Conservation (phyloP, 1,284 basidiomycete species). For the Rhodotorula sp. region DNA sequence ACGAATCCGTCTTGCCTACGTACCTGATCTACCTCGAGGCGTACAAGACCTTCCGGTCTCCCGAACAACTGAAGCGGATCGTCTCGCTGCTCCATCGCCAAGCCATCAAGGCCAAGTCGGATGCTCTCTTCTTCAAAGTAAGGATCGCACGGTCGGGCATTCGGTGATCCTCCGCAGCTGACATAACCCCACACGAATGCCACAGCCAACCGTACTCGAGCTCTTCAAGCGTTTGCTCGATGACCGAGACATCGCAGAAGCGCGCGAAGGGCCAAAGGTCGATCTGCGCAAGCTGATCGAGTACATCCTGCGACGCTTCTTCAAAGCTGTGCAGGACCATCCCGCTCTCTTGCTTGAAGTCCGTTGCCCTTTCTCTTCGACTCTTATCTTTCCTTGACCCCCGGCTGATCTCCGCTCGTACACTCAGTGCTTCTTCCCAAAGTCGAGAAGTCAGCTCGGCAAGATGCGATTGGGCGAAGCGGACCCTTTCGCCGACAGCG, state of each 20-base stretch:
- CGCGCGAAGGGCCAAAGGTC: slow-evolving; percentile 72
- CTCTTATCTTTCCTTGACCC: too few species aligned
- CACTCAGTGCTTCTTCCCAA: slow-evolving; percentile 77
- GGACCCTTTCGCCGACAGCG: slow-evolving; percentile 52
- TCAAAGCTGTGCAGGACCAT: slow-evolving; percentile 78
- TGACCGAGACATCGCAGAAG: slow-evolving; percentile 66
- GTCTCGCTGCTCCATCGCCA: slow-evolving; percentile 84
- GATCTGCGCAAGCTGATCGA: slow-evolving; percentile 79
- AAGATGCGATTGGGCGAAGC: slow-evolving; percentile 36
- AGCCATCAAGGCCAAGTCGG: slow-evolving; percentile 80
- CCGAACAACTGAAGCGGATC: slow-evolving; percentile 80
- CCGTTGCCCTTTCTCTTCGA: not conserved
- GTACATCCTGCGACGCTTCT: slow-evolving; percentile 83
- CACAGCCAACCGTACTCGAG: slow-evolving; percentile 75
- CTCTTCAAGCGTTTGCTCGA: slow-evolving; percentile 80
- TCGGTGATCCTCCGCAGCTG: not conserved
- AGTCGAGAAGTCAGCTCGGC: slow-evolving; percentile 52
- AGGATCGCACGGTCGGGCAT: slow-evolving; percentile 38
- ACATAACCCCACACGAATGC: too few species aligned
- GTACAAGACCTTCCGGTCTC: slow-evolving; percentile 73
- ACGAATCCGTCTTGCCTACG: slow-evolving; percentile 76
- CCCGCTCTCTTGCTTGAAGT: slow-evolving; percentile 82
- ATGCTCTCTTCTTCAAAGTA: slow-evolving; percentile 89
- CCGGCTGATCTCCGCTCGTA: not conserved
- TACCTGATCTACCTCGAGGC: slow-evolving; percentile 69